phyloP scores from a whole-genome alignment of 1,284 basidiomycete genomes.

The Pseudomicrostroma phylloplanum region DNA sequence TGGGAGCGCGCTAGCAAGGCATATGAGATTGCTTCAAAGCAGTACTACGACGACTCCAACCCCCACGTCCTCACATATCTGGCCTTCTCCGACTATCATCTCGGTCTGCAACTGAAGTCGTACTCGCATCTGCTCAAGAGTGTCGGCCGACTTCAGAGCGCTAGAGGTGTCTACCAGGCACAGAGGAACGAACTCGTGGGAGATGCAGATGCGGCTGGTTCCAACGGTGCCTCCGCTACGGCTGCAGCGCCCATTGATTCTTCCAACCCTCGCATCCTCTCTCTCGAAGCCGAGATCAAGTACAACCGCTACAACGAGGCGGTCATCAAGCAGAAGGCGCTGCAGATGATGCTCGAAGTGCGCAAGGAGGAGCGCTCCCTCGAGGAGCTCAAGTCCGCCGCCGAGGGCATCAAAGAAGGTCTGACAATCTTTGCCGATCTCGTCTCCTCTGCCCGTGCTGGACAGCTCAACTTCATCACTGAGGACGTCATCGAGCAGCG shows the following conservation, averaged over 20 bases:
- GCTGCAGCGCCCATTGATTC: neutral
- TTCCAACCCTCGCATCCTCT: conserved; percentile 4
- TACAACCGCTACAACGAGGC: conserved; percentile 46
- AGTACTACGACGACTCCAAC: conserved; percentile 25
- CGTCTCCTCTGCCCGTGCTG: conserved; percentile 30
- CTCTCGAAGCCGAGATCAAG: conserved; percentile 25
- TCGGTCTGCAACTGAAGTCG: conserved; percentile 36
- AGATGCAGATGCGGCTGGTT: neutral
- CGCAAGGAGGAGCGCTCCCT: conserved; percentile 29
- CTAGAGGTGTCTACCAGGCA: conserved; percentile 15
- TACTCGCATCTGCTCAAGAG: conserved; percentile 29
- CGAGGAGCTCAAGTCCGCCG: conserved; percentile 30
- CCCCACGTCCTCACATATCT: conserved; percentile 41
- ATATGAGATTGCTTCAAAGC: conserved; percentile 41
- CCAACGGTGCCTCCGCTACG: conserved; percentile 4
- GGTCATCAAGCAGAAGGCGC: conserved; percentile 42
- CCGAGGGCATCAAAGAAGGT: conserved; percentile 28
- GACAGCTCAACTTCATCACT: conserved; percentile 39
- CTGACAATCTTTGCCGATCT: conserved; percentile 27
- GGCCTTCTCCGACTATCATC: conserved; percentile 40
- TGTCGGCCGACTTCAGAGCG: conserved; percentile 31
- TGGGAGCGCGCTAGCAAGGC: conserved; percentile 42
- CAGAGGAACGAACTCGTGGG: conserved; percentile 1
- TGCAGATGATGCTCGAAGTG: conserved; percentile 46
- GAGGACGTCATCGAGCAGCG: conserved; percentile 47